Base-by-base conservation (phyloP, 2,329 filamentous ascomycete species). In the Drechslerella coelobrocha region DNA sequence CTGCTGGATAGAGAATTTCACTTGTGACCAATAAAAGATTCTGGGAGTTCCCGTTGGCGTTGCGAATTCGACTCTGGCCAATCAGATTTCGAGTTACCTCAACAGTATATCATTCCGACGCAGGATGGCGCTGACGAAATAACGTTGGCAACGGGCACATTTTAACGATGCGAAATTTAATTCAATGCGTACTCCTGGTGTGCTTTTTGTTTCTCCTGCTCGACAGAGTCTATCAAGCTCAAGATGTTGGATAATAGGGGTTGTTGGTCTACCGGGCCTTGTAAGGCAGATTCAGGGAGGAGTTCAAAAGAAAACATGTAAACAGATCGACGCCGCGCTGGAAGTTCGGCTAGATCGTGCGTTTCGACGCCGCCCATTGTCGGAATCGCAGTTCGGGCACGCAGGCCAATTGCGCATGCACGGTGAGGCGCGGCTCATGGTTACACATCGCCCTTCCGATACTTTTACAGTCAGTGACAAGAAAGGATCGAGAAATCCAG, bases 381-480 rank as follows among this genome's bases (percentile, higher is more conserved):
- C 51, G 63, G 56, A 61, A 34, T 68, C 43, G 43, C 56, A 41
- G 51, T 56, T 56, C 51, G 34, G 43, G 55, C 23, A 43, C 53
- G 39, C 27, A 7, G 45, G 41, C 41, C 41, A 45, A 23, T 45
- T 45, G 17, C 41, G 41, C 41, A 45, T 45, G 41, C 41, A n/a
- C 17, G 41, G 41, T 17, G 41, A 45, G 41, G 41, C 41, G 41
- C 41, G 19, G 14, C 14, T 14, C 19, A 45, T 21, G 41, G 5
- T 23, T 6, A 4, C 41, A 45, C 4, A 45, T 45, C 41, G 41
- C 17, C 37, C 37, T 41, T 14, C 37, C 37, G 37, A 41, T 41
- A 17, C 7, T 17, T 5, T 12, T 14, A 14, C 9, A 5, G n/a
- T 14, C 9, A 4, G 37, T 41, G 37, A 41, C 9, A 41, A 12